These are phyloP conservation scores for Misopates orontium DNA, from an alignment of 257 asterid species.

Conservation along the genomic window DNA sequence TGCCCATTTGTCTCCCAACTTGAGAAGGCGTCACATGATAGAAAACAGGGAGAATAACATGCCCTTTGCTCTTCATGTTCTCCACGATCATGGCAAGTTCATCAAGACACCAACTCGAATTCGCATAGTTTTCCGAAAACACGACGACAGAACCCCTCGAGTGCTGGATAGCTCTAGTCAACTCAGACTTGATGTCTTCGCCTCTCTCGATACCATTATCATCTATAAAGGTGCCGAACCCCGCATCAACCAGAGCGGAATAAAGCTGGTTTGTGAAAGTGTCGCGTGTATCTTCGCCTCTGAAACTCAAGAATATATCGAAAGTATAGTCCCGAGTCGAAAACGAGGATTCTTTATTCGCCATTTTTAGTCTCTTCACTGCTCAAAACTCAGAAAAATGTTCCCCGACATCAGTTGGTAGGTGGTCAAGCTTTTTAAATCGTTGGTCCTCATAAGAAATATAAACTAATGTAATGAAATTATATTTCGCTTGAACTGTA, in stretches of 20 bases:
- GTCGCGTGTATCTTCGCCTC: conserved; percentile 29
- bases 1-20: conserved; percentile 21
- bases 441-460: too few species aligned
- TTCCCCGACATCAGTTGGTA: too few species aligned
- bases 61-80: background rate
- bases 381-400: too few species aligned
- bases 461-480: too few species aligned
- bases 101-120: conserved; percentile 25
- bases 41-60: conserved; percentile 22
- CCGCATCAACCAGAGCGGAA: conserved; percentile 4
- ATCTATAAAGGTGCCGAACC: conserved; percentile 15
- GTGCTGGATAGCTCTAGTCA: background rate
- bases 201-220: conserved; percentile 22
- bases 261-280: conserved; percentile 23
- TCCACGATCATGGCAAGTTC: conserved; percentile 22
- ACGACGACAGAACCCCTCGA: conserved; percentile 22
- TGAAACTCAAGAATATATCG: conserved; percentile 30
- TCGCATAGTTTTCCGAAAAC: conserved; percentile 21
- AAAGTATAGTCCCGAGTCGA: background rate
- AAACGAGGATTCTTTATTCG: background rate
- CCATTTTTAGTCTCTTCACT: background rate
- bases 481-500: too few species aligned
- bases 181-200: conserved; percentile 4
- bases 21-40: conserved; percentile 20
- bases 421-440: too few species aligned